A percentile compares a stretch with the other conserved stretches of the same genome.
phyloP scores from a whole-genome alignment of 805 yeast genomes.

The Candida hungchunana region DNA sequence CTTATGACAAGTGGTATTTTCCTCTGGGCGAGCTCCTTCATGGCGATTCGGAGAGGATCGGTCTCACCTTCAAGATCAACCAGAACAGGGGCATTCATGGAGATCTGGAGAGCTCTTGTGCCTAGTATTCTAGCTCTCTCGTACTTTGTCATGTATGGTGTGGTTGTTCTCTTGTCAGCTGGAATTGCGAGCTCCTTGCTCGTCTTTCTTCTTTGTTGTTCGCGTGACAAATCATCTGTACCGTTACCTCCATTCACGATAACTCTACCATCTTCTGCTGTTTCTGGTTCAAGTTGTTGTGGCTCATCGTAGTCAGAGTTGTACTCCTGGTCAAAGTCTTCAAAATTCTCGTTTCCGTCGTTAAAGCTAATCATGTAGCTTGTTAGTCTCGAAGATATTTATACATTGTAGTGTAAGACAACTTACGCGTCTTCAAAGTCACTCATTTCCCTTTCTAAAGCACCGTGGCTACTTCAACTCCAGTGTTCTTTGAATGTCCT shows the following conservation, averaged over 20 bases:
- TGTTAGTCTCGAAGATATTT: too few species aligned
- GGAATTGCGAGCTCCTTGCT: conserved; percentile 82
- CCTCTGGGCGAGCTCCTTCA: conserved; percentile 92
- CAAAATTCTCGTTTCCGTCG: conserved; percentile 65
- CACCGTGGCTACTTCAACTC: too few species aligned
- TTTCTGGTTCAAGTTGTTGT: conserved; percentile 28
- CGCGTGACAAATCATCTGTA: conserved; percentile 44
- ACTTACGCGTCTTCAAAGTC: conserved; percentile 42
- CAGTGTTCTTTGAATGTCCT: too few species aligned
- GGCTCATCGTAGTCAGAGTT: conserved; percentile 67
- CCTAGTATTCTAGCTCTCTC: conserved; percentile 98
- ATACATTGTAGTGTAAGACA: not conserved
- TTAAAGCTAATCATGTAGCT: conserved; percentile 47
- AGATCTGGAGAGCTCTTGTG: conserved; percentile 94
- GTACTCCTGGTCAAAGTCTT: conserved; percentile 83
- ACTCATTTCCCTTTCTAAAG: too few species aligned
- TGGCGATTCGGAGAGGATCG: conserved; percentile 95
- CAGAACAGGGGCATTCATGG: conserved; percentile 97
- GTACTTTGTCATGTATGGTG: conserved; percentile 98
- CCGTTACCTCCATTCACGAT: conserved; percentile 70
- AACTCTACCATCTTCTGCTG: conserved; percentile 63
- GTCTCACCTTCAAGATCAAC: conserved; percentile 99
- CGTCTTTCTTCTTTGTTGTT: conserved; percentile 50
- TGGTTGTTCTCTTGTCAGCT: conserved; percentile 83
- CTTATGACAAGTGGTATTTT: conserved; percentile 94